phyloP scores from a whole-genome alignment of 257 asterid species.

The Leptodermis oblonga region DNA sequence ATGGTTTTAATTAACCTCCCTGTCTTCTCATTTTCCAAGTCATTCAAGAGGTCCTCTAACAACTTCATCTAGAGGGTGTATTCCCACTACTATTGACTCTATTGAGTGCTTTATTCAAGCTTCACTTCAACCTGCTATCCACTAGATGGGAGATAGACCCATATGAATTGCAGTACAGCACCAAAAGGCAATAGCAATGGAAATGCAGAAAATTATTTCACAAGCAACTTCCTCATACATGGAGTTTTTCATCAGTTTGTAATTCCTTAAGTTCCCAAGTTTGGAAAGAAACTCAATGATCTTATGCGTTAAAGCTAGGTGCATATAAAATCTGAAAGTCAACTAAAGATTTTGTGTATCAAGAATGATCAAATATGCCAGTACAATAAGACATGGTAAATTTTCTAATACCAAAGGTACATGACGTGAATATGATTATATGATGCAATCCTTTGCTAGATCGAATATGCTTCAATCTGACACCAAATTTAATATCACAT shows the following conservation, averaged over 20 bases:
- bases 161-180: neutral
- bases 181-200: neutral
- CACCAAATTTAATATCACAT: neutral
- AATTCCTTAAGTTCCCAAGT: neutral
- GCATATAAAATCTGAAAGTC: neutral
- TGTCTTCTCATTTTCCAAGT: neutral
- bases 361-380: neutral
- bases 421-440: neutral
- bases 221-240: neutral
- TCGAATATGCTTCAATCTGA: neutral
- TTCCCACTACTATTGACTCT: neutral
- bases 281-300: neutral
- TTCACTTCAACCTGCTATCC: neutral
- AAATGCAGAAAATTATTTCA: constrained; percentile 1
- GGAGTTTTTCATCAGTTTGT: neutral
- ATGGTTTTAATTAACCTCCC: neutral
- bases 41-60: neutral
- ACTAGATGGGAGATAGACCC: neutral
- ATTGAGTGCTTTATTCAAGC: neutral
- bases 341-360: too few relatives aligned
- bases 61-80: neutral
- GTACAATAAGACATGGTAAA: neutral
- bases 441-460: neutral
- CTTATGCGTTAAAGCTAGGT: neutral
- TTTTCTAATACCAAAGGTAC: neutral